These are phyloP conservation scores for Stemphylium beticola DNA, from an alignment of 2,329 filamentous ascomycete species.

Conservation along the genomic window DNA sequence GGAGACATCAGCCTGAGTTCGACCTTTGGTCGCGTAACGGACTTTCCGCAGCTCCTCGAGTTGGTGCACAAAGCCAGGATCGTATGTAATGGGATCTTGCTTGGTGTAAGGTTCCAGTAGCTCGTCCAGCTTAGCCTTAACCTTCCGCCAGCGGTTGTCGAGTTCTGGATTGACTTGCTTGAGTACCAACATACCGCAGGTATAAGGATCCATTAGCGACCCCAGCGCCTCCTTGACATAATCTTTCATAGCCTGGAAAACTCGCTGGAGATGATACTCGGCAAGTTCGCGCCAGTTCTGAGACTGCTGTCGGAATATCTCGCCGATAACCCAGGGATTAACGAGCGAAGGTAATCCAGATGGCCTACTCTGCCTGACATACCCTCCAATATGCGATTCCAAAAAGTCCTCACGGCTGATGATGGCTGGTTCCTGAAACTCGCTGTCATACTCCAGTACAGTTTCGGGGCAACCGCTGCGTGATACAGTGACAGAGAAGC, in stretches of 20 bases:
- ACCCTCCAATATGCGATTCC: constrained; percentile 17
- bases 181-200: constrained; percentile 19
- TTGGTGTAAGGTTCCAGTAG: constrained; percentile 27
- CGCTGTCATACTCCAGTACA: constrained; percentile 15
- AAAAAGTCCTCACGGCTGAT: constrained; percentile 25
- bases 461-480: background rate
- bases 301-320: constrained; percentile 33
- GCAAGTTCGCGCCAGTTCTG: constrained; percentile 28
- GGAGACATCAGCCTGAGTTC: background rate
- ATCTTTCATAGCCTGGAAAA: constrained; percentile 23
- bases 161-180: constrained; percentile 28
- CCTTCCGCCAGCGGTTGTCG: constrained; percentile 13
- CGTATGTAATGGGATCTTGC: constrained; percentile 30
- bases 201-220: constrained; percentile 25
- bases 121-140: constrained; percentile 30
- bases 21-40: constrained; percentile 8
- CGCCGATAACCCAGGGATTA: constrained; percentile 30
- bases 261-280: constrained; percentile 19
- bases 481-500: background rate
- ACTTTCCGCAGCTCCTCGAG: constrained; percentile 20
- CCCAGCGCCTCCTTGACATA: constrained; percentile 25
- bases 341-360: constrained; percentile 28
- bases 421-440: constrained; percentile 12
- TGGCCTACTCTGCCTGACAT: constrained; percentile 26
- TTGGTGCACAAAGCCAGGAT: constrained; percentile 27